Evolutionary conservation across 495 filamentous ascomycete genomes (phyloP).

Genomic region (Podospora bellae-mahoneyi): DNA sequence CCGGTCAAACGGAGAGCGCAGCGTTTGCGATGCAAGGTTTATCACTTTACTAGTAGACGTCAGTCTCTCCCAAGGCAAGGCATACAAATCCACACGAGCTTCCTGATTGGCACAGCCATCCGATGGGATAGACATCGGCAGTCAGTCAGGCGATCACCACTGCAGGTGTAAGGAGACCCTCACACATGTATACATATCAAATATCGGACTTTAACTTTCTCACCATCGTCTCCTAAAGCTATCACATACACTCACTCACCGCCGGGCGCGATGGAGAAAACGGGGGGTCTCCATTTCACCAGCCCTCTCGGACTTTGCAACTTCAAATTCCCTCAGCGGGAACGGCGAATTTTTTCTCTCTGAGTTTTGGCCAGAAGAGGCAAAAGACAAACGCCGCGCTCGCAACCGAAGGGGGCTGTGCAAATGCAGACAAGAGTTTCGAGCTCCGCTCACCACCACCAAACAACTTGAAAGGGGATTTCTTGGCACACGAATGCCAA

Average conservation of each 20-base stretch:
- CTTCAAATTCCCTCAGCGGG: constrained; percentile 2
- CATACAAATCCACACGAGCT: background rate
- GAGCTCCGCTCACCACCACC: background rate
- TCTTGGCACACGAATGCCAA: background rate
- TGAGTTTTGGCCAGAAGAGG: background rate
- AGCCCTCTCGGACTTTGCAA: constrained; percentile 3
- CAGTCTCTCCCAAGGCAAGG: constrained; percentile 2
- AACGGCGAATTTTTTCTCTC: background rate
- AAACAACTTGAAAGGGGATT: background rate
- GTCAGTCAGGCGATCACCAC: background rate
- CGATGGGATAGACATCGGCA: constrained; percentile 1
- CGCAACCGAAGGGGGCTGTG: constrained; percentile 1
- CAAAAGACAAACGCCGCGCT: background rate
- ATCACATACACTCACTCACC: background rate
- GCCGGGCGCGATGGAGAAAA: no score
- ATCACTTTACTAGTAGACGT: background rate
- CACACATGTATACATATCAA: background rate
- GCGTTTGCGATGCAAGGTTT: background rate
- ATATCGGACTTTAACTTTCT: background rate
- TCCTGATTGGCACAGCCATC: background rate
- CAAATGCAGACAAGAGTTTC: background rate
- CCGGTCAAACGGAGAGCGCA: background rate
- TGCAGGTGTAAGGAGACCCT: background rate
- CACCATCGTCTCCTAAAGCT: background rate
- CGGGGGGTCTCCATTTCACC: background rate